phyloP scores from a whole-genome alignment of 192 early-diverging fungal genomes.

The Mortierella claussenii region DNA sequence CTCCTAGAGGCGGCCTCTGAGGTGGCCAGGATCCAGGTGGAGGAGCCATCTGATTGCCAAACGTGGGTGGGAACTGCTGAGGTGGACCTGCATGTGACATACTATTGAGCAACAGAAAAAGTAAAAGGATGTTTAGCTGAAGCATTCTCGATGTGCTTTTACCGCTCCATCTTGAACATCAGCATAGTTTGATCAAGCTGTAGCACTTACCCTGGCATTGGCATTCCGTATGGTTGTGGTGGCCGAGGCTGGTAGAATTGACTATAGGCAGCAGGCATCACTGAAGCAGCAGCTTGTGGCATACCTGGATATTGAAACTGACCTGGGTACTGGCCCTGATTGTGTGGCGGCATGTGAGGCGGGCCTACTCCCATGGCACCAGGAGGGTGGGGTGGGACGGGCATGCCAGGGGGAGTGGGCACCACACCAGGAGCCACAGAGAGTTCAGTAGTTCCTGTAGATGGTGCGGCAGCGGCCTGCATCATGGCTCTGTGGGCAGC shows the following conservation, averaged over 20 bases:
- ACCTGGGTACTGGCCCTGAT: conserved; percentile 39
- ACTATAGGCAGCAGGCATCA: conserved; percentile 65
- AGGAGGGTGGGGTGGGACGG: conserved; percentile 17
- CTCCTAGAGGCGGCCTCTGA: conserved; percentile 27
- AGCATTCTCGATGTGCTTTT: too few species aligned
- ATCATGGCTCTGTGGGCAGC: conserved; percentile 63
- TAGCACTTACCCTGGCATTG: conserved; percentile 46
- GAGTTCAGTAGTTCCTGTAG: conserved; percentile 19
- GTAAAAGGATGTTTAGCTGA: too few species aligned
- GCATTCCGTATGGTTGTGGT: conserved; percentile 36
- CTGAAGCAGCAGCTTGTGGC: conserved; percentile 54
- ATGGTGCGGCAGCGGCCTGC: conserved; percentile 30
- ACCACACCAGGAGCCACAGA: not conserved
- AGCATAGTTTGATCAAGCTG: not conserved
- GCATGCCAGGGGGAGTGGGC: conserved; percentile 25
- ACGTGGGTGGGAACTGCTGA: conserved; percentile 53
- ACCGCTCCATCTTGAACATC: too few species aligned
- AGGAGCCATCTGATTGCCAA: conserved; percentile 43
- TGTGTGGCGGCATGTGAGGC: conserved; percentile 23
- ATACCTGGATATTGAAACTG: conserved; percentile 56
- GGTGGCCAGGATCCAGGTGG: conserved; percentile 32
- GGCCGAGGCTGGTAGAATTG: conserved; percentile 63
- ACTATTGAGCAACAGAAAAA: conserved; percentile 8
- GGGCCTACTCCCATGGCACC: conserved; percentile 12
- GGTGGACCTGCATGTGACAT: conserved; percentile 42